Base-by-base conservation (phyloP, 768 basidiomycete genomes). In the Termitomyces sp. region DNA sequence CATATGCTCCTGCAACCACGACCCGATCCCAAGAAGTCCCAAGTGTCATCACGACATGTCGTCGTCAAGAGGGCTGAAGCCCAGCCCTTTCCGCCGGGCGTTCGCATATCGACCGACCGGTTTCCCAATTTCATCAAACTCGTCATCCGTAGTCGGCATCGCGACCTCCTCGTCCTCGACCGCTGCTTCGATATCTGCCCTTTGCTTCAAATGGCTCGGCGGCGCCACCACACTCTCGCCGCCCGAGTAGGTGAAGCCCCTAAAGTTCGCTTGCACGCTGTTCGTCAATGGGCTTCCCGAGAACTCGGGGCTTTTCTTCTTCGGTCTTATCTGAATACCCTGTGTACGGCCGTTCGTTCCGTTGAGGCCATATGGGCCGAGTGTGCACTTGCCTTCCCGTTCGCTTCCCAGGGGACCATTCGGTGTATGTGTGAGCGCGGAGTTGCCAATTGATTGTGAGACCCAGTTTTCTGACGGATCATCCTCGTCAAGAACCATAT, bases 181-280 rank as follows among this genome's bases (percentile, higher is more conserved):
- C 53, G 74, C 74, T 34, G 69, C 65, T 62, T 90, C 88, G 54
- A 86, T 84, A 57, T 86, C 84, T 27, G 30, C 78, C 77, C 52
- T 75, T 75, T 64, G 69, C 69, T 62, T 64, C 65, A 63, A 59
- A 63, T 76, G 64, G 6, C 79, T 79, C 52, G 73, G 73, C n/a
- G 76, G 72, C 12, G 74, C 76, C 5, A 78, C 69, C 32, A 89
- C 71, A 56, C 85, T 86, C 75, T 89, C 88, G 26, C 86, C 87
- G 50, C 89, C 89, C 30, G 85, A 86, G 68, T 88, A 93, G 8
- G 91, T 95, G 79, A 98, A 98, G 20, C 96, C 96, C 46, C 89
- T 82, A 73, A 98, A 98, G 69, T 97, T 94, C 76, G 95, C 95
- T 76, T 98, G 95, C 46, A 98, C 91, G 67, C 89, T 92, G 70